Conservation (phyloP, 768 basidiomycete genomes). For the Fibroporia radiculosa region DNA sequence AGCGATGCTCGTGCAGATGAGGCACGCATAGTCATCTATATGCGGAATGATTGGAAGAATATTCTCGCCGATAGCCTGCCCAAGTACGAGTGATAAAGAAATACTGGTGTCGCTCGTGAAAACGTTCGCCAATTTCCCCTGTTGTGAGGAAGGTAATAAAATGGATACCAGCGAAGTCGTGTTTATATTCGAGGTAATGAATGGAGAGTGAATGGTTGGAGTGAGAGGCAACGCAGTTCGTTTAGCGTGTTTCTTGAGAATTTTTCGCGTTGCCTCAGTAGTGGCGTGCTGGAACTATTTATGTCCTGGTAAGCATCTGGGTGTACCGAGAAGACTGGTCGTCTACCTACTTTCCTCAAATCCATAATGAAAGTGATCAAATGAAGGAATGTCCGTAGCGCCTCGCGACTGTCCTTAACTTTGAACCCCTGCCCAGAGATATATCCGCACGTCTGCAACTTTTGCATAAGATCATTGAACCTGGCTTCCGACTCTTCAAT, state of each 20-base stretch:
- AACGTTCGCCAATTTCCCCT: not conserved
- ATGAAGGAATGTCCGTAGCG: slow-evolving; percentile 41
- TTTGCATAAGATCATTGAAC: slow-evolving; percentile 59
- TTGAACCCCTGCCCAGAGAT: slow-evolving; percentile 38
- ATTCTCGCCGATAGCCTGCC: slow-evolving; percentile 77
- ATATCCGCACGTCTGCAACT: slow-evolving; percentile 37
- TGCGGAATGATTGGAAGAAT: slow-evolving; percentile 76
- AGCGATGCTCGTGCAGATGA: slow-evolving; percentile 84
- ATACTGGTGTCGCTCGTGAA: slow-evolving; percentile 15
- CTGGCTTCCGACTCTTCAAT: slow-evolving; percentile 64
- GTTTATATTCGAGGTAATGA: not conserved
- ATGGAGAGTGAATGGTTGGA: slow-evolving; percentile 15
- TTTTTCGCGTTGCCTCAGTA: slow-evolving; percentile 85
- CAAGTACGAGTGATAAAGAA: slow-evolving; percentile 54
- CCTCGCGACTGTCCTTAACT: slow-evolving; percentile 36
- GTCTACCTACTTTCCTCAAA: slow-evolving; percentile 67
- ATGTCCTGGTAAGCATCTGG: not conserved
- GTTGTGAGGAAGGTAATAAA: not conserved
- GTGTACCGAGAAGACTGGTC: not conserved
- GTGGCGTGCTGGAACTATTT: slow-evolving; percentile 74
- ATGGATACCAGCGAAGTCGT: not conserved
- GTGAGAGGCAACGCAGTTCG: slow-evolving; percentile 75
- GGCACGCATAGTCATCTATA: slow-evolving; percentile 78
- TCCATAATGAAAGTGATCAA: slow-evolving; percentile 76
- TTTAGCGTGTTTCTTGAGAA: slow-evolving; percentile 91